phyloP scores from a whole-genome alignment of 305 asterid species.

The Rubia peregrina region DNA sequence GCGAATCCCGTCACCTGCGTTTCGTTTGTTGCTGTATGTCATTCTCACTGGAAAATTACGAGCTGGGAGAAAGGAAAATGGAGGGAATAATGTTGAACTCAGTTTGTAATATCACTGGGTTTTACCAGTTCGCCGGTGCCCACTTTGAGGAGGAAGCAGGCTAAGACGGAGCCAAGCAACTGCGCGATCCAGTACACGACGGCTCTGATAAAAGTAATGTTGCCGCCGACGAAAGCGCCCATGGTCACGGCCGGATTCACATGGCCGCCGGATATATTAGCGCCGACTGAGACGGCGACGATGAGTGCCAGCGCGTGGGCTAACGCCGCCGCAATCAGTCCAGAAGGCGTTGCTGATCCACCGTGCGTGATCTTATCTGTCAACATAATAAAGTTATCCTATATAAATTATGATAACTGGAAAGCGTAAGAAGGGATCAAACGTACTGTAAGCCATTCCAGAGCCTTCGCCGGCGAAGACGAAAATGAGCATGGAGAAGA shows the following conservation, averaged over 20 bases:
- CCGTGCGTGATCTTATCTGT: constrained; percentile 20
- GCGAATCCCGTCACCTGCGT: constrained; percentile 23
- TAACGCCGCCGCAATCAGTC: constrained; percentile 24
- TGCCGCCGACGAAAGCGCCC: constrained; percentile 25
- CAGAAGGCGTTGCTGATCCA: constrained; percentile 23
- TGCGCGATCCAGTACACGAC: constrained; percentile 27
- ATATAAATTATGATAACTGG: neutral
- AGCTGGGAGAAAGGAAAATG: too few species aligned
- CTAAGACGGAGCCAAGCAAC: constrained; percentile 20
- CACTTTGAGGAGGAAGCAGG: constrained; percentile 24
- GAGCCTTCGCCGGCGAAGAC: constrained; percentile 33
- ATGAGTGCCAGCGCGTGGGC: constrained; percentile 25
- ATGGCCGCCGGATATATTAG: constrained; percentile 31
- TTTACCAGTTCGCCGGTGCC: constrained; percentile 25
- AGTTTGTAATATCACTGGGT: neutral
- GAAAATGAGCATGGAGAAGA: constrained; percentile 33
- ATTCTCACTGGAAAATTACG: too few species aligned
- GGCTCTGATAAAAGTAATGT: constrained; percentile 21
- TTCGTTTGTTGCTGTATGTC: neutral
- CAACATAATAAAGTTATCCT: neutral
- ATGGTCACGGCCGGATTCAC: constrained; percentile 27
- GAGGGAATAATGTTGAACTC: too few species aligned
- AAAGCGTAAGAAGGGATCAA: neutral
- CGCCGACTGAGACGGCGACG: constrained; percentile 26
- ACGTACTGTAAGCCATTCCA: constrained; percentile 29